Base-by-base conservation (phyloP, 306 rosid genomes). In the Trichosanthes cucumerina region DNA sequence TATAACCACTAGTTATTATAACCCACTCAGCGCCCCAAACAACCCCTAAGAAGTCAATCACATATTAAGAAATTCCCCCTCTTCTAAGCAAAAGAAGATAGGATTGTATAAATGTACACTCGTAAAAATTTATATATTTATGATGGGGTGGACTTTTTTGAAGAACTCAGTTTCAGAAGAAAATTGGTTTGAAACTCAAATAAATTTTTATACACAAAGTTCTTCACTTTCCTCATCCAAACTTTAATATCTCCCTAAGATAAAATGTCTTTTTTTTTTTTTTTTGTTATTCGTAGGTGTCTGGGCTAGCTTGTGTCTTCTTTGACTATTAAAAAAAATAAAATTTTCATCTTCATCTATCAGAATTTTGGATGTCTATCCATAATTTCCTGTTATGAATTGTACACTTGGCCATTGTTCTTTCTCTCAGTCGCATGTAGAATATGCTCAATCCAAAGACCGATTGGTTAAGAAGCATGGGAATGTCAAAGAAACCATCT, bases 401-500 rank as follows among this genome's bases (percentile, higher is more conserved):
- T 18, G 7, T 24, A 44, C 5, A 56, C 6, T 44, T 5, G 7
- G 1, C 3, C 18, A 1, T 69, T 11, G 53, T 62, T 62, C 69
- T 62, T 62, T 18, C 10, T 63, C 23, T 43, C 12, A 63, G 33
- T 63, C 44, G 16, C 44, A 14, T 63, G 26, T 34, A 34, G 72
- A 33, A 26, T 49, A 60, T 54, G 79, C 23, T 21, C 38, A 11
- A 13, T 50, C 24, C 11, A 44, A 23, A 65, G 68, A 85, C 82
- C 81, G 81, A 43, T 49, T 74, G 46, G 78, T 79, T 79, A 78
- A 73, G n/a, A 74, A 79, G 83, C 91, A 91, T 36, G 94, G 93
- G 83, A 90, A 71, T 77, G 83, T 82, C 70, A 81, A 82, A 64
- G 85, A 91, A 86, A 85, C 80, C 91, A 92, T 78, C 86, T 93